Conservation (phyloP, 192 early-diverging fungal species). For the Geranomyces variabilis region DNA sequence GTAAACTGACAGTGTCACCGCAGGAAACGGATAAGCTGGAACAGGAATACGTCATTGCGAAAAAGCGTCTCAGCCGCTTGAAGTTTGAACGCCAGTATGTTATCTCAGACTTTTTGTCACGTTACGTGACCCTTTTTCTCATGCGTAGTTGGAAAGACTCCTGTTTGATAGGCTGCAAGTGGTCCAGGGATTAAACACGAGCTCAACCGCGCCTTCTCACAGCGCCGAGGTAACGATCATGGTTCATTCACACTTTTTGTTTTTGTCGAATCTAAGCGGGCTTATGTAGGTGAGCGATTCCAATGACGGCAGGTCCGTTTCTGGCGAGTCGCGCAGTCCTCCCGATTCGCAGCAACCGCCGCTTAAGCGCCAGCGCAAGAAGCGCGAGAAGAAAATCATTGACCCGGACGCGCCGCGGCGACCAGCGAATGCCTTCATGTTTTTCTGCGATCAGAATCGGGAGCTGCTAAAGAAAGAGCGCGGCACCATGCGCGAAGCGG, state of each 20-base stretch:
- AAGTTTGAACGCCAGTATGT: slow-evolving; percentile 24
- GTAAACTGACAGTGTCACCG: too few relatives aligned
- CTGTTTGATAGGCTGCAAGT: slow-evolving; percentile 16
- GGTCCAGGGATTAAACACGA: background rate
- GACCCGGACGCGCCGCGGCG: slow-evolving; percentile 42
- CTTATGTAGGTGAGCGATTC: background rate
- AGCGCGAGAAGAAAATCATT: slow-evolving; percentile 1
- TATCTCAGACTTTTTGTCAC: background rate
- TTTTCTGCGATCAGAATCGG: slow-evolving; percentile 42
- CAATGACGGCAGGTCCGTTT: background rate
- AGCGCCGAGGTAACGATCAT: background rate
- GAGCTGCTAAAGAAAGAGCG: slow-evolving; percentile 38
- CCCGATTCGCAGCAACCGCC: slow-evolving; percentile 10
- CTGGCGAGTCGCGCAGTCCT: slow-evolving; percentile 4
- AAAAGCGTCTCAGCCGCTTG: slow-evolving; percentile 12
- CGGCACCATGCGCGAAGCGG: slow-evolving; percentile 6
- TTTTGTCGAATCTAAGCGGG: background rate
- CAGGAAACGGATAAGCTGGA: slow-evolving; percentile 9
- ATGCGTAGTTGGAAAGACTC: background rate
- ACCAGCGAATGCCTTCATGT: slow-evolving; percentile 43
- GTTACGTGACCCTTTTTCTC: background rate
- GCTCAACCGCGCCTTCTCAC: background rate
- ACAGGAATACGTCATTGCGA: slow-evolving; percentile 9
- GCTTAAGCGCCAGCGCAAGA: background rate
- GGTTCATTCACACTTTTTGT: background rate